A percentile compares a stretch with the other conserved stretches of the same genome.
Conservation (phyloP, 2,329 filamentous ascomycete species). For the Rutstroemia sp. region DNA sequence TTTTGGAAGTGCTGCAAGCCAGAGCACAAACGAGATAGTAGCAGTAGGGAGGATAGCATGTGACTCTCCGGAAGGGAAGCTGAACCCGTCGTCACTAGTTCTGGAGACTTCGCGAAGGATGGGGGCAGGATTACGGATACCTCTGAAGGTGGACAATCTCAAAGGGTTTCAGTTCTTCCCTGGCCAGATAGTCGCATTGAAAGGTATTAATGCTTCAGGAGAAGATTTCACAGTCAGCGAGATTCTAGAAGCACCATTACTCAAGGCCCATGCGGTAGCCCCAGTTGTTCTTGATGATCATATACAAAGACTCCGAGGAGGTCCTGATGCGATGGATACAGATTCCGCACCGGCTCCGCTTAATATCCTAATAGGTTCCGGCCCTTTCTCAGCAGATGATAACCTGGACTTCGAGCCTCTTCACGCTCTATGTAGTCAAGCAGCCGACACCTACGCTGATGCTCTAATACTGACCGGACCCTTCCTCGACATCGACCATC, state of each 20-base stretch:
- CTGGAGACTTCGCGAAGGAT: slow-evolving; percentile 81
- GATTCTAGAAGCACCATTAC: slow-evolving; percentile 64
- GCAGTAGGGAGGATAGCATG: slow-evolving; percentile 88
- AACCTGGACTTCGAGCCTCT: slow-evolving; percentile 88
- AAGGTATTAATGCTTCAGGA: slow-evolving; percentile 81
- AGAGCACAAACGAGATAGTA: slow-evolving; percentile 79
- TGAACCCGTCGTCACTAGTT: slow-evolving; percentile 79
- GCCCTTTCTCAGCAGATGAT: slow-evolving; percentile 87
- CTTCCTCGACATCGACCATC: slow-evolving; percentile 88
- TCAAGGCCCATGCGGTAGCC: slow-evolving; percentile 67
- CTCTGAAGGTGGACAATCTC: slow-evolving; percentile 66
- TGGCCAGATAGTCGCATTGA: slow-evolving; percentile 83
- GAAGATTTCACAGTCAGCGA: slow-evolving; percentile 75
- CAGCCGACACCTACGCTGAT: slow-evolving; percentile 68
- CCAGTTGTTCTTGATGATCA: slow-evolving; percentile 58
- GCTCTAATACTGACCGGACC: slow-evolving; percentile 75
- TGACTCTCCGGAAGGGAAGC: slow-evolving; percentile 76
- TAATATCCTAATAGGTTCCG: slow-evolving; percentile 69
- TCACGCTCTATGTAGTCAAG: slow-evolving; percentile 70
- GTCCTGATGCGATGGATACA: slow-evolving; percentile 54
- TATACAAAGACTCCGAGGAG: slow-evolving; percentile 60
- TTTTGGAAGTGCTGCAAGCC: slow-evolving; percentile 80
- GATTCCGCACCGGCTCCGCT: slow-evolving; percentile 58
- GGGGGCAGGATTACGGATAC: slow-evolving; percentile 75
- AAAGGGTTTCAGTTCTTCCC: slow-evolving; percentile 79